Base-by-base conservation (phyloP, 768 basidiomycete species). In the Podaxis mareebaensis region DNA sequence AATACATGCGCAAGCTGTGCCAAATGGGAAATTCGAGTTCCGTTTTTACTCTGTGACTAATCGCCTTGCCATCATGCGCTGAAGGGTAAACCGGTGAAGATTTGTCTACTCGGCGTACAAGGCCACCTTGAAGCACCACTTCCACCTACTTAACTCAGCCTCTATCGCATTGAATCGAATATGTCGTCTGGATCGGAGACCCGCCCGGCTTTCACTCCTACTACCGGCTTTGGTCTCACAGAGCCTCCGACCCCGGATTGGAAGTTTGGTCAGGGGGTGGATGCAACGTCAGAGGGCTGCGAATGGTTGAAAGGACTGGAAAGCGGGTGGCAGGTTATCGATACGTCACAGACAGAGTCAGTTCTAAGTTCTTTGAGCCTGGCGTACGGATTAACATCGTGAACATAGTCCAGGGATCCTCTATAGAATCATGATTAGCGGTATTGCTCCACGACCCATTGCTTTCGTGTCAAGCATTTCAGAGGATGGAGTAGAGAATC, bases 381-480 rank as follows among this genome's bases (percentile, higher is more conserved):
- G 48, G 20, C 10, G 2, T 22, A 26, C 22, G 12, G 24, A 36
- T 15, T 40, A 13, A 4, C 3, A 36, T 64, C 13, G 42, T 49
- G 42, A 8, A 22, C 15, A 26, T 26, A 54, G 55, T 22, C 20
- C 39, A 28, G 22, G 78, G 53, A 67, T 68, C 39, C 26, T 80
- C 7, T 87, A 89, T 67, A 73, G 74, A 12, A 67, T 87, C 58
- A 68, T 88, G 66, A 78, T 79, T 8, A 81, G 80, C 48, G 87
- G 85, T 12, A 77, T 90, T 53, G 76, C 79, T 6, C 90, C 90
- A 2, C 82, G 91, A 46, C 90, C 90, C 10, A 77, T 91, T 59
- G 91, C 85, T 0, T 87, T 92, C 65, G 83, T 91, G n/a, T 89
- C 88, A 6, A 81, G 85, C 7, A 66, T 86, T 42, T 83, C 83